Evolutionary conservation across 495 filamentous ascomycete genomes (phyloP), one percentile per base, ranked within the genome.

Genomic region (Trichoderma parareesei): DNA sequence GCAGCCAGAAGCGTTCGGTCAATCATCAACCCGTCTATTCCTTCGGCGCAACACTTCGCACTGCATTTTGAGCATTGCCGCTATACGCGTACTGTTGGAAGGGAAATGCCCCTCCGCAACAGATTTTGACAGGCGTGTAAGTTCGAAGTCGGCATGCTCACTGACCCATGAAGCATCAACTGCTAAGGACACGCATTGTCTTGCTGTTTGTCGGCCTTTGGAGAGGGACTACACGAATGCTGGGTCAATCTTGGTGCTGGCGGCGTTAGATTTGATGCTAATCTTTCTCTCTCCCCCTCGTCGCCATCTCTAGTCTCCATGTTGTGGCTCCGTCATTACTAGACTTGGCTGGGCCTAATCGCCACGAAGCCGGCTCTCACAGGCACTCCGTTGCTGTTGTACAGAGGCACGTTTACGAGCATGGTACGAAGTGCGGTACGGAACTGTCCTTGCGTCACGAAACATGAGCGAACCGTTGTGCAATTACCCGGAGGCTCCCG

Each of bases 401-500:
- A 27, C 48, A 55, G 48, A 7, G 18, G n/a, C 27, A 18, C 48
- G 27, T 55, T 57, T 57, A 57, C 5, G 16, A 49, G 44, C 46
- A 20, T 20, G 53, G 9, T 6, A 3, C 35, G 53, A 4, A 14
- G 16, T 1, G 3, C 27, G 27, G 27, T 27, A 41, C 40, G 3
- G 11, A 3, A 41, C 40, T 5, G 53, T 33, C 53, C 53, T 57
- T 57, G 53, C 27, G 33, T 35, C 53, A 49, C 16, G 14, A 49
- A 49, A 18, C 4, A 49, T 6, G 20, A 27, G n/a, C 20, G 18
- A 57, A 57, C 27, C 27, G 27, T 2, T 57, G 53, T 57, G 53
- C 53, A 33, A 57, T 57, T 27, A 35, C 37, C 53, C 53, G 53
- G 53, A 57, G 53, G 11, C 53, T 57, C 53, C 53, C 53, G 53